phyloP scores from a whole-genome alignment of 78 protist species.

The Dictyostelium brefeldianum region DNA sequence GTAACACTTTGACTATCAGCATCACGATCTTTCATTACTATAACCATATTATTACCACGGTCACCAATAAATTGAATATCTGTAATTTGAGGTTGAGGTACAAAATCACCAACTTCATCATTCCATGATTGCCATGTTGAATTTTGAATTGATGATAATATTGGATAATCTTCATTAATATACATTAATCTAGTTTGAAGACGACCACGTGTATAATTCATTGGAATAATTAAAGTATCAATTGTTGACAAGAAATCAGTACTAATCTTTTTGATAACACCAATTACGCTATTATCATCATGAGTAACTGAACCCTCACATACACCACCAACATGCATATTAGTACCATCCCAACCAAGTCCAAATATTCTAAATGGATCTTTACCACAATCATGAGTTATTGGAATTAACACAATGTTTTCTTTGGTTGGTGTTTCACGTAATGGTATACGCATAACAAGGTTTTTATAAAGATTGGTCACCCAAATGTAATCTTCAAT shows the following conservation, averaged over 20 bases:
- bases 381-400: background rate
- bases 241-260: background rate
- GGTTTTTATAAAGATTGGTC: background rate
- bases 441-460: conserved; percentile 32
- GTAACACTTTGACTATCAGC: background rate
- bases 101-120: background rate
- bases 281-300: background rate
- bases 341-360: conserved; percentile 47
- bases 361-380: conserved; percentile 24
- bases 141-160: conserved; percentile 5
- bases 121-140: conserved; percentile 14
- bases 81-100: conserved; percentile 20
- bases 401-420: background rate
- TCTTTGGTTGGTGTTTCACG: background rate
- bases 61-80: conserved; percentile 44
- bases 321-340: conserved; percentile 53
- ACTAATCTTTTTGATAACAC: background rate
- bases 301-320: background rate
- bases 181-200: conserved; percentile 23
- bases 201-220: conserved; percentile 25
- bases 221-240: background rate
- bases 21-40: conserved; percentile 32
- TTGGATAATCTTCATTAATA: background rate
- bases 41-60: conserved; percentile 44
- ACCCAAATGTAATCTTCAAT: conserved; percentile 42